Conservation (phyloP, 768 basidiomycete genomes). For the Cystofilobasidium capitatum region DNA sequence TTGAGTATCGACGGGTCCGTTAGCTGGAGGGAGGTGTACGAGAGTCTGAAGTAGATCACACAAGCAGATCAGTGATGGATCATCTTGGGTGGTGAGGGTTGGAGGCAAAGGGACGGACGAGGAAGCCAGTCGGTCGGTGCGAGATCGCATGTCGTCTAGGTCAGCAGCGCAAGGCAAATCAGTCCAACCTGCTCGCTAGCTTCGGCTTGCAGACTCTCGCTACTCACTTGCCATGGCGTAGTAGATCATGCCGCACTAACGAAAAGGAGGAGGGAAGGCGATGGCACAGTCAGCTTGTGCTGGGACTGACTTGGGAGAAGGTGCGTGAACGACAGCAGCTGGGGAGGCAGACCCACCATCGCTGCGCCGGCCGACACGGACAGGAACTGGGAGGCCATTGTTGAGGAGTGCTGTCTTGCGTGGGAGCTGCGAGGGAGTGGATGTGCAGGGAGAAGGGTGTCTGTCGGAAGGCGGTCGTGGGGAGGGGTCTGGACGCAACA, state of each 20-base stretch:
- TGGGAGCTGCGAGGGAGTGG: too few species aligned
- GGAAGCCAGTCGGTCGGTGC: background rate
- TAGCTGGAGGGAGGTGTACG: conserved; percentile 3
- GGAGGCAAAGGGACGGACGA: background rate
- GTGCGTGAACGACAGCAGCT: too few species aligned
- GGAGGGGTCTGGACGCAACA: too few species aligned
- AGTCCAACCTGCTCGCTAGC: background rate
- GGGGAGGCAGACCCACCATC: background rate
- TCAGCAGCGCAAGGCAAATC: too few species aligned
- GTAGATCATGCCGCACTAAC: conserved; percentile 11
- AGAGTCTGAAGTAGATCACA: background rate
- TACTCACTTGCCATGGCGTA: conserved; percentile 1
- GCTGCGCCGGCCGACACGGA: background rate
- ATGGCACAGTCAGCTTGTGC: background rate
- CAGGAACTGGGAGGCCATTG: background rate
- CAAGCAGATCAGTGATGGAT: background rate
- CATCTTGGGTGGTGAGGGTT: background rate
- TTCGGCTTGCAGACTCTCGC: background rate
- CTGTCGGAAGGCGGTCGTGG: background rate
- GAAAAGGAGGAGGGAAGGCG: background rate
- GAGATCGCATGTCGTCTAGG: background rate
- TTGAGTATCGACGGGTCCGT: background rate
- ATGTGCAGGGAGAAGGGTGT: too few species aligned
- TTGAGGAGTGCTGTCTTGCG: too few species aligned
- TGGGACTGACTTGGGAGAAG: too few species aligned